Percentiles rank a stretch among this genome's conserved stretches.
These are phyloP conservation scores for Puccinellia tenuiflora DNA, from an alignment of 176 grass and related monocot species.

Conservation along the genomic window DNA sequence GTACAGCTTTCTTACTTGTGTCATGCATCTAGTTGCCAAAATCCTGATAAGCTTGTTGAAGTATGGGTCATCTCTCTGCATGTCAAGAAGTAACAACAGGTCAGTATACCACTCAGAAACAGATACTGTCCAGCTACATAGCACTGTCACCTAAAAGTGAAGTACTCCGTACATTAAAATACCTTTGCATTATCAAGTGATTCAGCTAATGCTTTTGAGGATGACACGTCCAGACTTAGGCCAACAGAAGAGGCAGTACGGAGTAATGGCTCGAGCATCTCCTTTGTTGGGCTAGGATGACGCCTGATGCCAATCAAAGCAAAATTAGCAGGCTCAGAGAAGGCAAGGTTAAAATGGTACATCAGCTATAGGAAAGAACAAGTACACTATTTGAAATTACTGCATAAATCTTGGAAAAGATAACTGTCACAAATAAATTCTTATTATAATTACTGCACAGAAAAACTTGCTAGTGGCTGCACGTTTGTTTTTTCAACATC, in stretches of 20 bases:
- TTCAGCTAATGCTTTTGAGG: slow-evolving; percentile 95
- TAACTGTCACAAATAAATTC: neutral
- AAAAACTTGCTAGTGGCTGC: neutral
- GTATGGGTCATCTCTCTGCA: slow-evolving; percentile 88
- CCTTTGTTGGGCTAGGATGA: slow-evolving; percentile 87
- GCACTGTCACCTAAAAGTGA: neutral
- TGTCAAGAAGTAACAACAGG: slow-evolving; percentile 22
- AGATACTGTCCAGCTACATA: neutral
- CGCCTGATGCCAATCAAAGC: slow-evolving; percentile 52
- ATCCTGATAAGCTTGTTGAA: slow-evolving; percentile 98
- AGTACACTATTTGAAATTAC: neutral
- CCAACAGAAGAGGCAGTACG: slow-evolving; percentile 78
- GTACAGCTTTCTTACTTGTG: slow-evolving; percentile 54
- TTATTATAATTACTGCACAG: neutral
- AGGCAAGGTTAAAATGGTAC: slow-evolving; percentile 12
- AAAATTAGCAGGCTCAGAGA: slow-evolving; percentile 24
- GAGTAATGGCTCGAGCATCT: slow-evolving; percentile 98
- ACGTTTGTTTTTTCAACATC: neutral
- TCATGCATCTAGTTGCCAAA: slow-evolving; percentile 99
- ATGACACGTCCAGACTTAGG: slow-evolving; percentile 80
- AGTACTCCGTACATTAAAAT: neutral
- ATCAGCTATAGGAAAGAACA: neutral
- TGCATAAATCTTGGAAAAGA: neutral
- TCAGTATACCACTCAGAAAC: neutral
- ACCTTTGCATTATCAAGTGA: slow-evolving; percentile 95